Base-by-base conservation (phyloP, 352 stramenopile genomes). In the Pythium aphanidermatum region DNA sequence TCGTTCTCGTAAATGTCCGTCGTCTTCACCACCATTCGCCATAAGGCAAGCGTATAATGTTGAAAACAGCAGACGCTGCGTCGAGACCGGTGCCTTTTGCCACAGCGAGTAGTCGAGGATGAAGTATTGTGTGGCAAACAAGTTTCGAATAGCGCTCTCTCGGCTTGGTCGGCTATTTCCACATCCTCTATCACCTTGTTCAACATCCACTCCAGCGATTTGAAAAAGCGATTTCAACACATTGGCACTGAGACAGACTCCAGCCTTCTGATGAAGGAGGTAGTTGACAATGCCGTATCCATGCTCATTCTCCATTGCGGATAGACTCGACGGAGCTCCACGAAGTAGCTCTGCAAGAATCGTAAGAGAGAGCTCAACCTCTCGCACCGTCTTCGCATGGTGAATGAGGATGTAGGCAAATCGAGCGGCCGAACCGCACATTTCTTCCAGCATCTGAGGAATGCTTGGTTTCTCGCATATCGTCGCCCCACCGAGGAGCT, bases 261-360 rank as follows among this genome's bases (percentile, higher is more conserved):
- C 36, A 16, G 65, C 42, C 42, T 89, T 86, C 32, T 82, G 39
- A 31, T 85, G 77, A 9, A 89, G 52, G 8, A 89, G 46, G 35
- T 55, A 81, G 33, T 85, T 86, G 17, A 89, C 56, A 23, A 89
- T 63, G 2, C 75, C 74, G 46, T 89, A 89, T 2, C 77, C 77
- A 44, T 81, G 70, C 42, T 89, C 77, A n/a, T 65, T 40, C 27
- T 86, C 74, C 71, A 89, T 84, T 3, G 70, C 70, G 7, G 55
- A 36, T 9, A 86, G 41, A 39, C 84, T 86, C 14, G 51, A 48
- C 5, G 57, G 27, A 12, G 79, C 64, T 16, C 54, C 59, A 25
- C 45, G 51, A 34, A 81, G 65, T 11, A 63, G 30, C 14, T 60
- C 40, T 33, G 42, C 52, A 2, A 89, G 45, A 9, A 89, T 23